These are phyloP conservation scores for Wolfiporia cocos DNA, from an alignment of 1,284 basidiomycete species.

Conservation along the genomic window DNA sequence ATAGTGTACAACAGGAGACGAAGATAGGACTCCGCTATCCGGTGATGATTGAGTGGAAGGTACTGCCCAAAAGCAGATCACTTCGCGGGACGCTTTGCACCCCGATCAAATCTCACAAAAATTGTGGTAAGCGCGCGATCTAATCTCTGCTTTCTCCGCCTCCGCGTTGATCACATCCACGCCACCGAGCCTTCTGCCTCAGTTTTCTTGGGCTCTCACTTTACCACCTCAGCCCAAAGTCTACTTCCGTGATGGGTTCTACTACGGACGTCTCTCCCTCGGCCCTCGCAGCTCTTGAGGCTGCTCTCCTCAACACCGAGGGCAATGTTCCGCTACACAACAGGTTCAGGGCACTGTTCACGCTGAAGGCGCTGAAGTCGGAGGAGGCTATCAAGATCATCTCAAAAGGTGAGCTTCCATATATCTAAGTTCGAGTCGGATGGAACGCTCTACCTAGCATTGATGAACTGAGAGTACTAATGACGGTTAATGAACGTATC, in stretches of 20 bases:
- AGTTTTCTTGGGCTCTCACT: conserved; percentile 4
- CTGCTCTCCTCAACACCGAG: conserved; percentile 70
- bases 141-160: conserved; percentile 18
- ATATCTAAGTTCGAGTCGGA: too few species aligned
- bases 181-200: conserved; percentile 4
- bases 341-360: conserved; percentile 91
- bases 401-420: conserved; percentile 69
- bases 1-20: too few species aligned
- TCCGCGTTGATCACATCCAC: conserved; percentile 2
- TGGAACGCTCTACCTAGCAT: too few species aligned
- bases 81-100: too few species aligned
- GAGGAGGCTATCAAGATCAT: conserved; percentile 83
- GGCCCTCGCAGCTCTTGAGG: conserved; percentile 45
- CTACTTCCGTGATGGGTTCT: conserved; percentile 24
- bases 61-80: too few species aligned
- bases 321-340: conserved; percentile 79
- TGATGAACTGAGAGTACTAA: too few species aligned
- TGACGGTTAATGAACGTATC: too few species aligned
- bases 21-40: too few species aligned
- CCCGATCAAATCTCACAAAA: conserved; percentile 20
- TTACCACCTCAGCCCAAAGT: background rate
- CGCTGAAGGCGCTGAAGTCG: conserved; percentile 83
- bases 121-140: conserved; percentile 19
- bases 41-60: too few species aligned
- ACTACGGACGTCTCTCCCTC: conserved; percentile 13